Evolutionary conservation across 2,329 filamentous ascomycete genomes (phyloP).

Genomic region (Aspergillus aculeatus): DNA sequence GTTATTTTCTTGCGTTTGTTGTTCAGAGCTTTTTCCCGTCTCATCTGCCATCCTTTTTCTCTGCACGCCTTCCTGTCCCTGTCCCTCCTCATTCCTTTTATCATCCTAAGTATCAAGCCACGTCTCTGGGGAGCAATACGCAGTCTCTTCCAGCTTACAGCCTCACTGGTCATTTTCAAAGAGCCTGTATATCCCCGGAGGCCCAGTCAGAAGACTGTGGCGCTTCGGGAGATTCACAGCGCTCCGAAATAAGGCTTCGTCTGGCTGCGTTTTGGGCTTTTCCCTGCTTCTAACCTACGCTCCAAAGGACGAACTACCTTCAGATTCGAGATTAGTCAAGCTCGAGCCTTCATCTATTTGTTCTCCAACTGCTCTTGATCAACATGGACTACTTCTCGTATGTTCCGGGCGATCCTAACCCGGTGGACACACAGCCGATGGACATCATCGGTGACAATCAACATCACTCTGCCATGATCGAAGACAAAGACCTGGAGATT

Average conservation of each 20-base stretch:
- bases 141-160: neutral
- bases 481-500: conserved; percentile 15
- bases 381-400: neutral
- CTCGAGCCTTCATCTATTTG: neutral
- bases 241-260: neutral
- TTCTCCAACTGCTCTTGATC: neutral
- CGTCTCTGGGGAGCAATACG: neutral
- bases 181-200: neutral
- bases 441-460: conserved; percentile 14
- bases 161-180: neutral
- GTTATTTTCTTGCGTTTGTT: neutral
- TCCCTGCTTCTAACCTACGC: neutral
- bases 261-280: neutral
- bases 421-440: neutral
- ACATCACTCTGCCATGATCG: conserved; percentile 4
- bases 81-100: neutral
- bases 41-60: neutral
- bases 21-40: neutral
- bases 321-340: neutral
- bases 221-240: neutral
- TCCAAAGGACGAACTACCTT: too few relatives aligned
- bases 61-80: neutral
- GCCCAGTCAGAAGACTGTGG: neutral
- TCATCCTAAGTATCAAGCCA: neutral
- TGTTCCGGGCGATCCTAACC: neutral